Percentiles rank a stretch among this genome's conserved stretches.
Evolutionary conservation across 495 filamentous ascomycete species (phyloP).

Genomic region (Aspergillus campestris): DNA sequence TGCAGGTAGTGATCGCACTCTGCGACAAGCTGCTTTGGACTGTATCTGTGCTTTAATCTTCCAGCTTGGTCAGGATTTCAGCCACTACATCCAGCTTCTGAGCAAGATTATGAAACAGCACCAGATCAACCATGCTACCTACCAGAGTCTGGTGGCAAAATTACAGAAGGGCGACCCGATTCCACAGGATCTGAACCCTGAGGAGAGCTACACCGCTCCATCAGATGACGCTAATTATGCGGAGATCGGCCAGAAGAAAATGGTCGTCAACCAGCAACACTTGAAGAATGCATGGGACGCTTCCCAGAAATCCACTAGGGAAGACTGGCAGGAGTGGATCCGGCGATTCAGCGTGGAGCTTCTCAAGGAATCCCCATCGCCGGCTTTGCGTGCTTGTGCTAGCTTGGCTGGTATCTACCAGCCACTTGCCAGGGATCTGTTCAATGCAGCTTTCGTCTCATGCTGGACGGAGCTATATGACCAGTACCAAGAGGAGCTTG

Average conservation of each 20-base stretch:
- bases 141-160: slow-evolving; percentile 82
- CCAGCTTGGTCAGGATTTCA: slow-evolving; percentile 89
- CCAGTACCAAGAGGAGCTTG: slow-evolving; percentile 88
- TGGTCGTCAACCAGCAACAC: slow-evolving; percentile 94
- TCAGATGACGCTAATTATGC: slow-evolving; percentile 68
- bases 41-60: slow-evolving; percentile 92
- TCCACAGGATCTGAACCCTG: slow-evolving; percentile 87
- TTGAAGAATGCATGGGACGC: slow-evolving; percentile 97
- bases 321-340: slow-evolving; percentile 99
- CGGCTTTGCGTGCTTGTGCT: slow-evolving; percentile 87
- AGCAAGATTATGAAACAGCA: slow-evolving; percentile 63
- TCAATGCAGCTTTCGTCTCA: slow-evolving; percentile 97
- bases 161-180: slow-evolving; percentile 88
- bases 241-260: slow-evolving; percentile 84
- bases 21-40: slow-evolving; percentile 84
- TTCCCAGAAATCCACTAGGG: slow-evolving; percentile 84
- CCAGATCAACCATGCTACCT: slow-evolving; percentile 75
- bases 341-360: slow-evolving; percentile 91
- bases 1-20: slow-evolving; percentile 53
- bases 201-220: slow-evolving; percentile 71
- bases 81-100: slow-evolving; percentile 84
- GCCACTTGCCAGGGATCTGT: slow-evolving; percentile 83
- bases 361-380: slow-evolving; percentile 90
- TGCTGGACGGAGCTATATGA: slow-evolving; percentile 98
- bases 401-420: slow-evolving; percentile 84